These are phyloP conservation scores for Xylaria cubensis DNA, from an alignment of 495 filamentous ascomycete genomes.

Conservation along the genomic window DNA sequence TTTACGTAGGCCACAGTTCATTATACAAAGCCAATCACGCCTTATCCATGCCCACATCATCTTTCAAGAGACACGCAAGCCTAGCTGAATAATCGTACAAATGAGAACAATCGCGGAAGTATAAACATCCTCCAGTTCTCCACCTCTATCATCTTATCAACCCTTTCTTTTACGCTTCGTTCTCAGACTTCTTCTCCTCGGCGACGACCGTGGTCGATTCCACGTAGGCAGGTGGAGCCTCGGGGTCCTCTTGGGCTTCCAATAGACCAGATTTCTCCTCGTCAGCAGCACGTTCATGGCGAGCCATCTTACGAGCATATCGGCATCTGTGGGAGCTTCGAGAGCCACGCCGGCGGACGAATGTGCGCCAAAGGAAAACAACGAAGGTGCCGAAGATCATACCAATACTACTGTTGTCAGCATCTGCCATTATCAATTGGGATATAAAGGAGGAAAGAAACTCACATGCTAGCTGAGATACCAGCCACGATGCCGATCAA, in stretches of 20 bases:
- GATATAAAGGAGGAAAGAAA: conserved; percentile 11
- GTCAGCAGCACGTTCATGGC: conserved; percentile 39
- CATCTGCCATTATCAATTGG: not conserved
- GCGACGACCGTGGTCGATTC: conserved; percentile 34
- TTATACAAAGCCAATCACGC: conserved; percentile 22
- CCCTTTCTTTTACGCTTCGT: conserved; percentile 34
- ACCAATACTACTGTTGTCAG: conserved; percentile 48
- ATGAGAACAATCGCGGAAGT: not conserved
- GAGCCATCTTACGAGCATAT: conserved; percentile 39
- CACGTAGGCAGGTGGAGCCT: conserved; percentile 50
- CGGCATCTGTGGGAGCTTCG: conserved; percentile 38
- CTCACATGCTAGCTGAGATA: conserved; percentile 59
- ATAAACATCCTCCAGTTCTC: not conserved
- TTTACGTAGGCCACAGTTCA: conserved; percentile 25
- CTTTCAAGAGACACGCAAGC: conserved; percentile 22
- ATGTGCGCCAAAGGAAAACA: conserved; percentile 53
- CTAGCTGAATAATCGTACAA: conserved; percentile 15
- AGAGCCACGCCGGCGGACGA: conserved; percentile 41
- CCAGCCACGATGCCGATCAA: conserved; percentile 60
- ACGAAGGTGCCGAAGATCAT: conserved; percentile 58
- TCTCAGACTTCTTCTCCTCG: conserved; percentile 41
- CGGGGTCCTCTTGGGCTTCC: conserved; percentile 42
- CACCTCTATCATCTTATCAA: not conserved
- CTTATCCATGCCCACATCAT: conserved; percentile 25
- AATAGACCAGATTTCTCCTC: conserved; percentile 55